These are phyloP conservation scores for Gentiana dahurica DNA, from an alignment of 257 asterid genomes.

Conservation along the genomic window DNA sequence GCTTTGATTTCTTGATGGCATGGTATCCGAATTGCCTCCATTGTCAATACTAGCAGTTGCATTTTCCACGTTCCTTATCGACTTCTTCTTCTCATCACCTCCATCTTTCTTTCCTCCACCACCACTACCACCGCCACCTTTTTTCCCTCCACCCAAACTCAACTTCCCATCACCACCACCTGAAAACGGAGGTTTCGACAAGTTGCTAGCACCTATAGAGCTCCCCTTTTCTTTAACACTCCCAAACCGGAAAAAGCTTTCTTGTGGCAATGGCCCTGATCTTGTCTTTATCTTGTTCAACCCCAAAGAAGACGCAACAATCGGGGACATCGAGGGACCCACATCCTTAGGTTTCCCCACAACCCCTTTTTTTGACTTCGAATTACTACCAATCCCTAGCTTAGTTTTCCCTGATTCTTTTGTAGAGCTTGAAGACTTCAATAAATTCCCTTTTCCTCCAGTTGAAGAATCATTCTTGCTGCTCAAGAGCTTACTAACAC, in stretches of 20 bases:
- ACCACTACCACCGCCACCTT: neutral
- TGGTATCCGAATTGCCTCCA: conserved; percentile 52
- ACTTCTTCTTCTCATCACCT: conserved; percentile 18
- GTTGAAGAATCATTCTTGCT: conserved; percentile 30
- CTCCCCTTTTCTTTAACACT: conserved; percentile 58
- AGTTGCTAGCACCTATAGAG: conserved; percentile 64
- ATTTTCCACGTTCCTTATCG: conserved; percentile 10
- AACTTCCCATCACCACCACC: conserved; percentile 24
- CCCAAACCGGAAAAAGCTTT: conserved; percentile 71
- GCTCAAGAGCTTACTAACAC: conserved; percentile 11
- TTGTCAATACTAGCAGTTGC: conserved; percentile 32
- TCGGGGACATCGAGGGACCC: conserved; percentile 57
- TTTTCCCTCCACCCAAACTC: conserved; percentile 17
- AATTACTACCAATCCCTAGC: conserved; percentile 16
- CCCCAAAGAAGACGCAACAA: conserved; percentile 93
- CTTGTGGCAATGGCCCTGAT: conserved; percentile 99
- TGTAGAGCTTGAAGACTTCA: conserved; percentile 4
- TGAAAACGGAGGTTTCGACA: conserved; percentile 48
- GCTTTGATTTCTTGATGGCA: conserved; percentile 70
- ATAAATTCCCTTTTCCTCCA: conserved; percentile 27
- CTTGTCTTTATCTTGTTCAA: conserved; percentile 95
- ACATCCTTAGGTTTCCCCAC: conserved; percentile 27
- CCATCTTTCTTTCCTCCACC: conserved; percentile 13
- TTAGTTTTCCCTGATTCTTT: conserved; percentile 24
- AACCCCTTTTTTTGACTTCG: conserved; percentile 18